phyloP scores from a whole-genome alignment of 148 eudicot genomes.

The Fagopyrum esculentum region DNA sequence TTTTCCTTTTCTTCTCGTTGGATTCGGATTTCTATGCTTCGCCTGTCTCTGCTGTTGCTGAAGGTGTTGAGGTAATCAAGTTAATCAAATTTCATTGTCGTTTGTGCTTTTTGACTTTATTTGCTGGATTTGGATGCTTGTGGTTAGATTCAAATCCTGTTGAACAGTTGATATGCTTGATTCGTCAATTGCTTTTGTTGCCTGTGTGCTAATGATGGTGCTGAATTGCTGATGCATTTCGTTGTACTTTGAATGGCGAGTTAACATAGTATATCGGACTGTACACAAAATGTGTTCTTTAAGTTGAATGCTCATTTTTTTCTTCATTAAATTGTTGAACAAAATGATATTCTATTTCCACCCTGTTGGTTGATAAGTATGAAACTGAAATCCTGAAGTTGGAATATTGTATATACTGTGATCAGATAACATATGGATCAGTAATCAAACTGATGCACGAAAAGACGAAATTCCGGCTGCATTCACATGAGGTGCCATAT shows the following conservation, averaged over 20 bases:
- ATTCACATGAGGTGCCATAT: conserved; percentile 92
- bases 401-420: background rate
- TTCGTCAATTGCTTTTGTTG: background rate
- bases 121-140: background rate
- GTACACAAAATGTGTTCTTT: background rate
- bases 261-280: background rate
- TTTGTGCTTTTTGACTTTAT: background rate
- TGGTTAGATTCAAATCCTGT: background rate
- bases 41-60: conserved; percentile 27
- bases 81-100: background rate
- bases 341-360: background rate
- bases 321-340: background rate
- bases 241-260: no score
- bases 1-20: conserved; percentile 58
- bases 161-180: background rate
- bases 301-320: no score
- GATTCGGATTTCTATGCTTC: conserved; percentile 39
- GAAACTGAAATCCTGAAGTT: conserved; percentile 6
- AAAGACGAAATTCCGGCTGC: conserved; percentile 66
- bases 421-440: conserved; percentile 81
- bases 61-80: conserved; percentile 30
- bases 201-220: background rate
- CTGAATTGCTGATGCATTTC: no score
- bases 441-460: conserved; percentile 86
- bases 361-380: background rate